These are phyloP conservation scores for Zygoascus ofunaensis DNA, from an alignment of 805 yeast species.

Conservation along the genomic window DNA sequence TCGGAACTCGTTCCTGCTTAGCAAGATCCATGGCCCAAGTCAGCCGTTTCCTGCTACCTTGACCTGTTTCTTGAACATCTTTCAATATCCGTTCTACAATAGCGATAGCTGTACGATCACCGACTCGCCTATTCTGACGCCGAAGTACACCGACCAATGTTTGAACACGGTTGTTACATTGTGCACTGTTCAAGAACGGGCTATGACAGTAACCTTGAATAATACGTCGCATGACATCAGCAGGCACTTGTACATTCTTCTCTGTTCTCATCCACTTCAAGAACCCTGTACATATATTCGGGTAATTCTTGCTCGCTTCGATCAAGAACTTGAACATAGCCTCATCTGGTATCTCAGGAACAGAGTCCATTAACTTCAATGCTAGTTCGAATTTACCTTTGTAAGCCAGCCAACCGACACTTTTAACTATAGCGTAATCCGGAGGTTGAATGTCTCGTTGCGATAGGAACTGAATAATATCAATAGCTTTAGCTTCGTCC, in stretches of 20 bases:
- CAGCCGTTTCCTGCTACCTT: conserved; percentile 23
- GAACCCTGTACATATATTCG: conserved; percentile 16
- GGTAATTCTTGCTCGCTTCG: conserved; percentile 17
- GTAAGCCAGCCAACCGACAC: conserved; percentile 6
- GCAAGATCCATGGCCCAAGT: conserved; percentile 26
- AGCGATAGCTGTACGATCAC: conserved; percentile 10
- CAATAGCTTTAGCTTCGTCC: conserved; percentile 9
- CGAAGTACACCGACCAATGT: conserved; percentile 15
- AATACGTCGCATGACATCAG: conserved; percentile 16
- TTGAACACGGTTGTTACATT: conserved; percentile 18
- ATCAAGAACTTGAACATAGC: conserved; percentile 15
- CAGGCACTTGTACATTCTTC: conserved; percentile 12
- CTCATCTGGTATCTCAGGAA: conserved; percentile 7
- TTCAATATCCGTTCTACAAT: conserved; percentile 22
- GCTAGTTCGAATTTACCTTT: conserved; percentile 9
- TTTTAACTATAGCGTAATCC: conserved; percentile 7
- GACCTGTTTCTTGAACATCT: conserved; percentile 14
- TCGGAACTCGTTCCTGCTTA: conserved; percentile 17
- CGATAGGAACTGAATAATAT: conserved; percentile 2
- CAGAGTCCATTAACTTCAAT: conserved; percentile 6
- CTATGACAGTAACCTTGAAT: conserved; percentile 16
- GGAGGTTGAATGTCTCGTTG: conserved; percentile 13
- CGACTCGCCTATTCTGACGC: conserved; percentile 5
- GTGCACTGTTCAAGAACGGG: conserved; percentile 17
- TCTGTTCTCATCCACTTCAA: conserved; percentile 18